Conservation (phyloP, 768 basidiomycete genomes). For the Rhodotorula diobovata region DNA sequence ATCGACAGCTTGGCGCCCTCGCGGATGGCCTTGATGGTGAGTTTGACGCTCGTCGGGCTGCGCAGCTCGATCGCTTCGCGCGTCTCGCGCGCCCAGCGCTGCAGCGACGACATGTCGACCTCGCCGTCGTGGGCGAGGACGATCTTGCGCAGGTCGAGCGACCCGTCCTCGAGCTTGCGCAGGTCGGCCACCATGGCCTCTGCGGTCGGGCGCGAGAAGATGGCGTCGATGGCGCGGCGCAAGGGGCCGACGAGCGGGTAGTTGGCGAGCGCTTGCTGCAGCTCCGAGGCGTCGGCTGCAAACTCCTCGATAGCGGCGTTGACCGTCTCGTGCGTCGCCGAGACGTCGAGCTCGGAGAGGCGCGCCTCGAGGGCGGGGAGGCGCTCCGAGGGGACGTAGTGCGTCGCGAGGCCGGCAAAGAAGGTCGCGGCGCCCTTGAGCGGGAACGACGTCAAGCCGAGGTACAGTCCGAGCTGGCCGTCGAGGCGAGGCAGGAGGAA, state of each 20-base stretch:
- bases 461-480: constrained; percentile 88
- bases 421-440: constrained; percentile 77
- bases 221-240: constrained; percentile 72
- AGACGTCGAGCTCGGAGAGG: constrained; percentile 53
- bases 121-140: constrained; percentile 43
- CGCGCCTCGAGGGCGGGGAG: constrained; percentile 67
- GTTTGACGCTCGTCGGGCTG: constrained; percentile 87
- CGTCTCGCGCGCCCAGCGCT: constrained; percentile 70
- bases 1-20: constrained; percentile 63
- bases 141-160: constrained; percentile 52
- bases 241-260: constrained; percentile 55
- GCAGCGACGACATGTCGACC: constrained; percentile 52
- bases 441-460: constrained; percentile 72
- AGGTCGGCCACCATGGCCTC: constrained; percentile 66
- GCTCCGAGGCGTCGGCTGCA: constrained; percentile 53
- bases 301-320: constrained; percentile 67
- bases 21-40: constrained; percentile 75
- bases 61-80: constrained; percentile 60
- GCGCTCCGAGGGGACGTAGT: constrained; percentile 74
- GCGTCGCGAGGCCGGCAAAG: constrained; percentile 82
- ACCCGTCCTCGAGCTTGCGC: constrained; percentile 47
- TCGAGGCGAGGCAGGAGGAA: constrained; percentile 85
- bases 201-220: constrained; percentile 68
- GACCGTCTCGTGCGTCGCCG: constrained; percentile 53
- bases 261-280: constrained; percentile 37